Base-by-base conservation (phyloP, 441 rosid species). In the Erodium trifolium region DNA sequence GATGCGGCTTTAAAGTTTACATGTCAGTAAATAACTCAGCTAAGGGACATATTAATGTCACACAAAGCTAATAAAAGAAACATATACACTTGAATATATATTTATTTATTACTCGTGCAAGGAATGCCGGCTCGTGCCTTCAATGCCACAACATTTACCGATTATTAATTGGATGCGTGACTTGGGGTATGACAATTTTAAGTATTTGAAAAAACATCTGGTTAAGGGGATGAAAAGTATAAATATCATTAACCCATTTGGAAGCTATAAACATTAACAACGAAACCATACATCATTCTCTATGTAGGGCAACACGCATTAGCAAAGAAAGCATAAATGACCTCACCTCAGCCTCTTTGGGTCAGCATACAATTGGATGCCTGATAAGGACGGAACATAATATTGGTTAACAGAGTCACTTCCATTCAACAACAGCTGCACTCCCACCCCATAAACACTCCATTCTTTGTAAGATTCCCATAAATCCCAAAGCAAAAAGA, bases 311-410 rank as follows among this genome's bases (percentile, higher is more conserved):
- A 43, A 66, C 51, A 65, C 4, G 74, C 67, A 49, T 10, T 29
- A 31, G 35, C 35, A 31, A 31, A 68, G 3, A 68, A 3, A 70
- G 34, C 12, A 51, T 12, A 16, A 68, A 67, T 68, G 73, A 49
- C 29, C 73, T 80, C 45, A 82, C 86, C 83, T 76, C 29, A 53
- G 63, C 76, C 76, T 74, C 16, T 6, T 53, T 62, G 79, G 80
- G 53, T 75, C 83, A 70, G 75, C 31, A 49, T 76, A 82, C 78
- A 82, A 77, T 68, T 82, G 86, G 43, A 82, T 78, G 68, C 82
- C 86, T 13, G 86, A 82, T 37, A 82, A 75, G 27, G 74, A 82
- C 18, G 86, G 86, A 66, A 82, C 86, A 67, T 82, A 82, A 66
- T 82, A 80, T 71, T 82, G 86, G 70, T 80, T 78, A 69, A 80